phyloP scores from a whole-genome alignment of 176 grass and related monocot genomes.

The Tillandsia fasciculata region DNA sequence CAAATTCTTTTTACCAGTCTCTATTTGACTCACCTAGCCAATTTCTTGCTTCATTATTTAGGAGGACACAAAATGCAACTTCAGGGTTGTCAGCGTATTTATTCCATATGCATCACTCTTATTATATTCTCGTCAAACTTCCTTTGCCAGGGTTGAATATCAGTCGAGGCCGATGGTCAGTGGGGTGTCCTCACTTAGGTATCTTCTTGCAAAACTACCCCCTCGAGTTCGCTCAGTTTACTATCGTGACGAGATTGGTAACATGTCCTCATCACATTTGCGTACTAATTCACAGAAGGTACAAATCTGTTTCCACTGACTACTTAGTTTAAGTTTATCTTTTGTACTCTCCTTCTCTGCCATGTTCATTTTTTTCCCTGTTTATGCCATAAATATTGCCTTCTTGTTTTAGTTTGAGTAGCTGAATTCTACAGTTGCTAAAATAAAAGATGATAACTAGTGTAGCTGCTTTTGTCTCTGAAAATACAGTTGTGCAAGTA shows the following conservation, averaged over 20 bases:
- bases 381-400: too few relatives aligned
- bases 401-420: too few relatives aligned
- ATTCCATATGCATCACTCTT: not conserved
- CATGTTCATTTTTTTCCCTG: too few relatives aligned
- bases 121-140: not conserved
- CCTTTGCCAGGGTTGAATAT: conserved; percentile 20
- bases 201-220: conserved; percentile 19
- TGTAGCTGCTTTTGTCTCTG: not conserved
- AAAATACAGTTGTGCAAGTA: not conserved
- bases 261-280: conserved; percentile 27
- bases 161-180: conserved; percentile 14
- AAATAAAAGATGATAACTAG: not conserved
- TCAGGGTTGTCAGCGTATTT: not conserved
- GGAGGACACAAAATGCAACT: not conserved
- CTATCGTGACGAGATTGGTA: conserved; percentile 28
- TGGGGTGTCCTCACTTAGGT: conserved; percentile 14
- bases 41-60: not conserved
- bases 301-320: not conserved
- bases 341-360: too few relatives aligned
- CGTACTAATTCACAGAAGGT: conserved; percentile 19
- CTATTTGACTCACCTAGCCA: not conserved
- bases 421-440: too few relatives aligned
- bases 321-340: too few relatives aligned
- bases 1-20: too few relatives aligned
- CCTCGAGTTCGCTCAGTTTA: conserved; percentile 27